Evolutionary conservation across 495 filamentous ascomycete genomes (phyloP).

Genomic region (Penicillium tannophilum): DNA sequence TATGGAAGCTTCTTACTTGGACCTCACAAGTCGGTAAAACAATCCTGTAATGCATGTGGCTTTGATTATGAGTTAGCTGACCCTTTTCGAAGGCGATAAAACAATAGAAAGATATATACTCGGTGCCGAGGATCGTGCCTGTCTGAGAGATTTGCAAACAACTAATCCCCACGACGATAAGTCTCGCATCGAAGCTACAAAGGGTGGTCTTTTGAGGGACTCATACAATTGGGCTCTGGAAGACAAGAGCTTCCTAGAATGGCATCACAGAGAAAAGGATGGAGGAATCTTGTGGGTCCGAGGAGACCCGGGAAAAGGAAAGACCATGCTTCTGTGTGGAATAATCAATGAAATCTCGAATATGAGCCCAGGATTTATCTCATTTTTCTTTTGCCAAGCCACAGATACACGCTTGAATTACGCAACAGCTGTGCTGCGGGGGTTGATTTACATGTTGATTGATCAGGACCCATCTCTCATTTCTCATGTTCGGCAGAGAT

Average conservation of each 20-base stretch:
- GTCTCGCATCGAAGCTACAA: slow-evolving; percentile 5
- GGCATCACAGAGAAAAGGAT: slow-evolving; percentile 3
- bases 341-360: slow-evolving; percentile 38
- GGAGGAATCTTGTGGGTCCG: slow-evolving; percentile 25
- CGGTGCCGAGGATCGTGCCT: background rate
- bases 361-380: slow-evolving; percentile 15
- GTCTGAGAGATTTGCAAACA: slow-evolving; percentile 1
- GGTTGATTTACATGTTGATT: slow-evolving; percentile 42
- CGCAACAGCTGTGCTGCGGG: slow-evolving; percentile 41
- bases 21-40: slow-evolving; percentile 6
- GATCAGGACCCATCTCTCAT: slow-evolving; percentile 35
- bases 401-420: slow-evolving; percentile 37
- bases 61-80: background rate
- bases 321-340: slow-evolving; percentile 42
- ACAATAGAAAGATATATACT: background rate
- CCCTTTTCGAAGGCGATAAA: background rate
- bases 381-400: slow-evolving; percentile 53
- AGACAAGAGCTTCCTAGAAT: slow-evolving; percentile 31
- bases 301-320: slow-evolving; percentile 32
- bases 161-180: slow-evolving; percentile 10
- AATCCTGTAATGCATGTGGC: no score
- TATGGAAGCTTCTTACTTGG: slow-evolving; percentile 12
- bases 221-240: slow-evolving; percentile 45
- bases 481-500: slow-evolving; percentile 29
- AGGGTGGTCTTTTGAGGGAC: slow-evolving; percentile 39